Evolutionary conservation across 352 stramenopile species (phyloP).

Genomic region (Phytopythium oedochilum): DNA sequence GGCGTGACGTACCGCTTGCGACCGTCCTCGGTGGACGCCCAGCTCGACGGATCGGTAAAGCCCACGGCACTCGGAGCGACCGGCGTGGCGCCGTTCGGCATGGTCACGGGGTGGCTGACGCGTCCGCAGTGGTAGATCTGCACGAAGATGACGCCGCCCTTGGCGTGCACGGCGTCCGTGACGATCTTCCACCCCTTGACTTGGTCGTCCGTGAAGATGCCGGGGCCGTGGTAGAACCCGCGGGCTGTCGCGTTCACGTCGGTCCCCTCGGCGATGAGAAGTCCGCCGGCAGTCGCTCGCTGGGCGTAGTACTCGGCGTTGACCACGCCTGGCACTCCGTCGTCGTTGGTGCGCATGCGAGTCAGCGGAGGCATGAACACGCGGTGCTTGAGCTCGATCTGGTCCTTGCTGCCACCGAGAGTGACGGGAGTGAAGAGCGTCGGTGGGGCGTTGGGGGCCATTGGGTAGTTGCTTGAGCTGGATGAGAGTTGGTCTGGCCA

Average conservation of each 20-base stretch:
- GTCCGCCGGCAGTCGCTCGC: conserved; percentile 1
- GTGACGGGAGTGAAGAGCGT: conserved; percentile 31
- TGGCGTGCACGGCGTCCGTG: conserved; percentile 48
- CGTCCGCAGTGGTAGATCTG: conserved; percentile 53
- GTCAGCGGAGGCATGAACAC: conserved; percentile 26
- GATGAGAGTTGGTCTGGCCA: not conserved
- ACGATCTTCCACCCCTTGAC: conserved; percentile 21
- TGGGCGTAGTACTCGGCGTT: conserved; percentile 18
- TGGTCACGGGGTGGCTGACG: conserved; percentile 11
- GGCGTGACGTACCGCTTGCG: conserved; percentile 22
- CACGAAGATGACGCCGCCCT: conserved; percentile 21
- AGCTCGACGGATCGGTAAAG: conserved; percentile 12
- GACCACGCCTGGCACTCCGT: conserved; percentile 4
- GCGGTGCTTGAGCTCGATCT: conserved; percentile 27
- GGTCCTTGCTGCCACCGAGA: conserved; percentile 16
- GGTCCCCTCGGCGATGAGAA: conserved; percentile 4
- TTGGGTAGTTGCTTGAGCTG: not conserved
- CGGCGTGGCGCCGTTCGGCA: conserved; percentile 11
- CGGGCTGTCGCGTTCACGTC: conserved; percentile 3
- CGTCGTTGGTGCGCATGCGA: conserved; percentile 1
- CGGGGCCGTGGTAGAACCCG: conserved; percentile 12
- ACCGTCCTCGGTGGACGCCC: conserved; percentile 6
- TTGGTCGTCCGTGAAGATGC: conserved; percentile 24
- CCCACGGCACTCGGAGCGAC: conserved; percentile 23
- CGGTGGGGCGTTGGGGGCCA: not conserved